phyloP scores from a whole-genome alignment of 2,329 filamentous ascomycete genomes.

The Phyllosticta paracitricarpa region DNA sequence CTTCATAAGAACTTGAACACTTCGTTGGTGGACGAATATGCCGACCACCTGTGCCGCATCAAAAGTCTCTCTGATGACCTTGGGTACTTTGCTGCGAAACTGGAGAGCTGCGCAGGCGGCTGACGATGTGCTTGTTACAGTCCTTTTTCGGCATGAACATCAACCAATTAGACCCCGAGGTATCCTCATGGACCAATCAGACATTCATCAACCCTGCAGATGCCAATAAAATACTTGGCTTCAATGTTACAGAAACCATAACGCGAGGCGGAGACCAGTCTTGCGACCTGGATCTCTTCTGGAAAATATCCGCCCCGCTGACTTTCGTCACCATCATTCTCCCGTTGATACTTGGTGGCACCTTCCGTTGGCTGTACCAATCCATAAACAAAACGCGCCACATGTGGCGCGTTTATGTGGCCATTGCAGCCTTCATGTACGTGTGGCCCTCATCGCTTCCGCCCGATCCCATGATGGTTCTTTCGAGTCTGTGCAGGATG shows the following conservation, averaged over 20 bases:
- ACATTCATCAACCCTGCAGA: neutral
- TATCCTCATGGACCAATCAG: neutral
- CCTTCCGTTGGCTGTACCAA: neutral
- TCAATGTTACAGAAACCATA: neutral
- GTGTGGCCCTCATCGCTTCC: neutral
- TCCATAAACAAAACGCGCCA: neutral
- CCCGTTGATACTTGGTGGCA: neutral
- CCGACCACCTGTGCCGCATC: neutral
- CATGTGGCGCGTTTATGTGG: neutral
- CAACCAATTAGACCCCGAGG: neutral
- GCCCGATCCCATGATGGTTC: too few species aligned
- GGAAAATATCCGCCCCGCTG: neutral
- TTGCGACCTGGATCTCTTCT: neutral
- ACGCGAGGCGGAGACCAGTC: neutral
- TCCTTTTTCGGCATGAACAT: neutral
- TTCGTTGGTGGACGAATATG: neutral
- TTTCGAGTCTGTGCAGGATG: too few species aligned
- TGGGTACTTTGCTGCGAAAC: neutral
- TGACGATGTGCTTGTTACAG: neutral
- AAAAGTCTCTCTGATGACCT: neutral
- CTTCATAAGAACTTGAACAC: neutral
- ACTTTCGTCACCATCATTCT: neutral
- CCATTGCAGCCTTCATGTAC: neutral
- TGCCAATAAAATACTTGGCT: neutral
- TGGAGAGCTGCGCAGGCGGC: neutral